Percentiles rank a stretch among this genome's conserved stretches.
These are phyloP conservation scores for Juglanconis sp. DNA, from an alignment of 2,329 filamentous ascomycete genomes.

Conservation along the genomic window DNA sequence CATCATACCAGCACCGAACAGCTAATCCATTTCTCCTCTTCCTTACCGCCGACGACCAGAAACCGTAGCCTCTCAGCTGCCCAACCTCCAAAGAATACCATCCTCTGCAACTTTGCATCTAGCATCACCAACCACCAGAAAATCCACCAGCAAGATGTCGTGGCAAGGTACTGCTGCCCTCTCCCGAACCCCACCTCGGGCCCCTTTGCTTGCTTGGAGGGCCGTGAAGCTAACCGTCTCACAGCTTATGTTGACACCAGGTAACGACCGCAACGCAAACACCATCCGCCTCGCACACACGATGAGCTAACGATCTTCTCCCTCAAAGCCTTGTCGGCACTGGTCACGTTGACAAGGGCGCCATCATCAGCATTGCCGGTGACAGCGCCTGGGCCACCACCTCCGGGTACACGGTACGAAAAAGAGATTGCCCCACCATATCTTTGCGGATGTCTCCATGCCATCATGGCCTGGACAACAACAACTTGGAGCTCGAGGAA, in stretches of 20 bases:
- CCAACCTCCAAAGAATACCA: background rate
- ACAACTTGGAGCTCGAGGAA: background rate
- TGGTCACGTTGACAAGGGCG: constrained; percentile 77
- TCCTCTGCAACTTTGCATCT: constrained; percentile 8
- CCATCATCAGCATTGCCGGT: constrained; percentile 78
- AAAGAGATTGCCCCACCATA: constrained; percentile 11
- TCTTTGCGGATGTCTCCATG: background rate
- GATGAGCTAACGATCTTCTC: background rate
- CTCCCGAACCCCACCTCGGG: constrained; percentile 21
- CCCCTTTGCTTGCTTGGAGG: constrained; percentile 13
- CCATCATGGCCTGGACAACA: background rate
- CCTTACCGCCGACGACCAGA: constrained; percentile 6
- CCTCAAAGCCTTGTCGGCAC: constrained; percentile 69
- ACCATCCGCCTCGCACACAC: constrained; percentile 3
- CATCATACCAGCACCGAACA: constrained; percentile 7
- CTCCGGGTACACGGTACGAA: constrained; percentile 65
- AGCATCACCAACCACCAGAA: constrained; percentile 12
- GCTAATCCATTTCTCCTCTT: background rate
- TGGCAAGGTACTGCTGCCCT: constrained; percentile 61
- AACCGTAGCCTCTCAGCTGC: background rate
- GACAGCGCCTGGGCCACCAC: constrained; percentile 77
- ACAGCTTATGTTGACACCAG: constrained; percentile 51
- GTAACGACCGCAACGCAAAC: constrained; percentile 31
- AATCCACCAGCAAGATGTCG: constrained; percentile 53
- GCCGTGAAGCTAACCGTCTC: constrained; percentile 27